These are phyloP conservation scores for Sclerotinia borealis DNA, from an alignment of 2,329 filamentous ascomycete species.

Conservation along the genomic window DNA sequence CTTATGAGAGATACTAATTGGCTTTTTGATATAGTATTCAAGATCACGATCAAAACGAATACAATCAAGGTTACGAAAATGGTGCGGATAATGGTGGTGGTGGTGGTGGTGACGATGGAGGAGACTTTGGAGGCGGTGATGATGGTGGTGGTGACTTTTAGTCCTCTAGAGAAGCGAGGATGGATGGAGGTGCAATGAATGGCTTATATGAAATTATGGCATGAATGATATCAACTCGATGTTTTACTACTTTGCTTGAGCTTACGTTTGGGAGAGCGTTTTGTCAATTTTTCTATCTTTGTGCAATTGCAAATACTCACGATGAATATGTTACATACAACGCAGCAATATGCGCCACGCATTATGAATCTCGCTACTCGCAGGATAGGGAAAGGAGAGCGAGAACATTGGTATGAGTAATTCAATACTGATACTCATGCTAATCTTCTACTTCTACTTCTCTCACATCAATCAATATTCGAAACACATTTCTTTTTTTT, in stretches of 20 bases:
- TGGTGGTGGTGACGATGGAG: slow-evolving; percentile 27
- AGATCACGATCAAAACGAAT: slow-evolving; percentile 53
- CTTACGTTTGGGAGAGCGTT: neutral
- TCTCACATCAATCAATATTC: neutral
- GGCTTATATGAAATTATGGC: slow-evolving; percentile 1
- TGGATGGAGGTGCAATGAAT: slow-evolving; percentile 33
- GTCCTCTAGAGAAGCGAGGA: slow-evolving; percentile 37
- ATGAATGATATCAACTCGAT: neutral
- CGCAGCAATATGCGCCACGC: neutral
- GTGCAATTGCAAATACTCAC: neutral
- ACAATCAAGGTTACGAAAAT: slow-evolving; percentile 41
- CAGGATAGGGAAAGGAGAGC: neutral
- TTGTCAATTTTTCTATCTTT: neutral
- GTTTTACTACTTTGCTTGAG: neutral
- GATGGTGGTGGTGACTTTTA: slow-evolving; percentile 11
- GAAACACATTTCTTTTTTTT: neutral
- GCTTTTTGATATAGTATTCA: slow-evolving; percentile 39
- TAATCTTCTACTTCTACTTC: no score
- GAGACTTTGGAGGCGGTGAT: slow-evolving; percentile 18
- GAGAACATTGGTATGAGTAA: neutral
- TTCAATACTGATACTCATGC: neutral
- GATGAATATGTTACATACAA: neutral
- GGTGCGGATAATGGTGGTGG: slow-evolving; percentile 19
- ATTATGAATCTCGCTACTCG: neutral
- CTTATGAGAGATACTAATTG: neutral